Evolutionary conservation across 208 protist genomes (phyloP).

Genomic region (Polymyxa betae): DNA sequence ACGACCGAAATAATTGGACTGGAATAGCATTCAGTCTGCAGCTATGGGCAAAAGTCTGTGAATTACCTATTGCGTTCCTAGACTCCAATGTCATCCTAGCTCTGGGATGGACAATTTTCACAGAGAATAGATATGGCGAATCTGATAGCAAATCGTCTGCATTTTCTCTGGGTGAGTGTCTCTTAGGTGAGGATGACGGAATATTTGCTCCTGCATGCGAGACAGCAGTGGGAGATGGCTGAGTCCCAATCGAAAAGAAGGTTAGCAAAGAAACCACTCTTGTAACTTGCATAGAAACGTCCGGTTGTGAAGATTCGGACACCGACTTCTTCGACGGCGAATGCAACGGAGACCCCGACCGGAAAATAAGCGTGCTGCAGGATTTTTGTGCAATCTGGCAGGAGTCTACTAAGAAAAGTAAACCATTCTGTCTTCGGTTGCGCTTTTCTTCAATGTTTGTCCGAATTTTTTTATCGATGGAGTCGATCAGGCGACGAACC

Average conservation of each 20-base stretch:
- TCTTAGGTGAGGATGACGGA: background rate
- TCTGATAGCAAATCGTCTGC: background rate
- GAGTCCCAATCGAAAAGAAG: background rate
- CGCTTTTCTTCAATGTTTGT: background rate
- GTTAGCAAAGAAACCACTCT: background rate
- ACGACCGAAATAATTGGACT: background rate
- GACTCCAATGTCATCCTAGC: background rate
- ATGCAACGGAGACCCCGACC: background rate
- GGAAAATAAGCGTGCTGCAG: background rate
- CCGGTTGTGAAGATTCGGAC: background rate
- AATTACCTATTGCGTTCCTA: background rate
- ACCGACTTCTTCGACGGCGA: background rate
- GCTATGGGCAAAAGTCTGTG: background rate
- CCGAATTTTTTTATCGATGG: background rate
- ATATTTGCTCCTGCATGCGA: background rate
- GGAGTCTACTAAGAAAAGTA: background rate
- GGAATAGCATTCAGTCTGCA: background rate
- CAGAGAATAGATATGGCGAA: background rate
- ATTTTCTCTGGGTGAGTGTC: background rate
- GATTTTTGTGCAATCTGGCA: background rate
- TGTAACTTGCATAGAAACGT: too few relatives aligned
- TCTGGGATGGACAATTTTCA: background rate
- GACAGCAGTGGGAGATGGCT: background rate
- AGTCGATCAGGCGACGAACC: slow-evolving; percentile 9
- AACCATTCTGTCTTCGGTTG: background rate